phyloP scores from a whole-genome alignment of 331 rosid species.

The Quercus tomentella region DNA sequence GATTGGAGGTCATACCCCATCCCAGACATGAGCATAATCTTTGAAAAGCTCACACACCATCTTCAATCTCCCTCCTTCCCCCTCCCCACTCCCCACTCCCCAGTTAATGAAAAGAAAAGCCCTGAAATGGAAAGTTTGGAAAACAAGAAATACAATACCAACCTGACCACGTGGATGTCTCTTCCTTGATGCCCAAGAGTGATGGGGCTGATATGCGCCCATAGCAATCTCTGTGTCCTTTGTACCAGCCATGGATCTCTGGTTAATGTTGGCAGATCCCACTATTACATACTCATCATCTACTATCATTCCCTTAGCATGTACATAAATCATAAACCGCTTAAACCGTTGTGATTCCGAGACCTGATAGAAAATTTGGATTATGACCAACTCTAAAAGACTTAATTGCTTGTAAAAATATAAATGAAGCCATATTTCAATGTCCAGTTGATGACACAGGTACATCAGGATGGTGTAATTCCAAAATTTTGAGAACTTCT shows the following conservation, averaged over 20 bases:
- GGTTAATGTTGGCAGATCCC: constrained; percentile 97
- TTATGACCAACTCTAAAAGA: constrained; percentile 8
- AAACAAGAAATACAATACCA: neutral
- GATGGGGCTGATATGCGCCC: constrained; percentile 93
- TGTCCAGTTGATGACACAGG: neutral
- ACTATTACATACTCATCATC: constrained; percentile 87
- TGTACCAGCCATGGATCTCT: constrained; percentile 94
- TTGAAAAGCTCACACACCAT: neutral
- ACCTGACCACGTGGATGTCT: constrained; percentile 88
- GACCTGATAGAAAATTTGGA: constrained; percentile 41
- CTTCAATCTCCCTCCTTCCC: neutral
- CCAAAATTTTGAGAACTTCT: neutral
- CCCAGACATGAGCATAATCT: neutral
- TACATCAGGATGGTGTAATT: neutral
- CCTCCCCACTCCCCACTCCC: neutral
- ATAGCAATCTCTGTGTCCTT: constrained; percentile 97
- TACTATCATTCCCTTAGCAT: constrained; percentile 91
- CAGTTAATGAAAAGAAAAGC: neutral
- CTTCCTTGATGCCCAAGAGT: constrained; percentile 61
- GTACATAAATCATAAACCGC: constrained; percentile 94
- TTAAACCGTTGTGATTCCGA: constrained; percentile 38
- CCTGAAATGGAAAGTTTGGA: neutral
- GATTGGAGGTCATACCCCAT: neutral
- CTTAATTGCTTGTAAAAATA: neutral
- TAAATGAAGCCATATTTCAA: neutral